Percentiles rank a stretch among this genome's conserved stretches.
phyloP scores from a whole-genome alignment of 495 filamentous ascomycete genomes.

The Apiosordaria backusii region DNA sequence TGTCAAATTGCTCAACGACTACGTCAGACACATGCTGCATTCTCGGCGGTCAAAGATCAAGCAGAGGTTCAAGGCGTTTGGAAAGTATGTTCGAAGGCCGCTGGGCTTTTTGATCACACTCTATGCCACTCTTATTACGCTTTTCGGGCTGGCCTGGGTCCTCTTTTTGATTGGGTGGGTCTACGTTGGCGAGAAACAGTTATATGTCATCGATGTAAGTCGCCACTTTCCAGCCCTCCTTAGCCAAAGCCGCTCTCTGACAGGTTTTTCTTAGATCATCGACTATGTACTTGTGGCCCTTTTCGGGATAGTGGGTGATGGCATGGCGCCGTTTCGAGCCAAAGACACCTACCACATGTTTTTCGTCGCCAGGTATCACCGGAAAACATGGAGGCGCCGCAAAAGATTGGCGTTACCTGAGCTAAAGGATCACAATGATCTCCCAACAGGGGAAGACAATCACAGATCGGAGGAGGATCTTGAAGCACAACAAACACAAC shows the following conservation, averaged over 20 bases:
- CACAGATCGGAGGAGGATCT: neutral
- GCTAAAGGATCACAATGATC: slow-evolving; percentile 67
- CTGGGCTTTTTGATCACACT: slow-evolving; percentile 73
- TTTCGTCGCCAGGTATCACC: slow-evolving; percentile 59
- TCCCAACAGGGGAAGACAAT: slow-evolving; percentile 39
- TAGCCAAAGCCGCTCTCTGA: neutral
- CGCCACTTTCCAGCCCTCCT: neutral
- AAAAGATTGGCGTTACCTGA: slow-evolving; percentile 57
- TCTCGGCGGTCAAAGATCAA: slow-evolving; percentile 73
- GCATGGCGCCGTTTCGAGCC: slow-evolving; percentile 69
- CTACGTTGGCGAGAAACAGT: slow-evolving; percentile 67
- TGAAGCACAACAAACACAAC: neutral
- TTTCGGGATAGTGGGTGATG: slow-evolving; percentile 74
- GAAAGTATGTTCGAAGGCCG: slow-evolving; percentile 66
- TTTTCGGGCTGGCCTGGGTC: slow-evolving; percentile 80
- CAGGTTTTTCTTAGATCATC: slow-evolving; percentile 45
- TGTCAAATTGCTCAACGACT: slow-evolving; percentile 69
- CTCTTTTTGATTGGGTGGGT: slow-evolving; percentile 85
- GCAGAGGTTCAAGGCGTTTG: slow-evolving; percentile 69
- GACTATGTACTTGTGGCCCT: slow-evolving; percentile 74
- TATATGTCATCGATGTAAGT: slow-evolving; percentile 59
- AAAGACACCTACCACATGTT: slow-evolving; percentile 81
- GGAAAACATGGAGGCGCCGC: slow-evolving; percentile 68
- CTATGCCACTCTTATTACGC: slow-evolving; percentile 75
- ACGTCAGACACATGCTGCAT: slow-evolving; percentile 78